Conservation (phyloP, 2,329 filamentous ascomycete species). For the Penicillium occitanis region DNA sequence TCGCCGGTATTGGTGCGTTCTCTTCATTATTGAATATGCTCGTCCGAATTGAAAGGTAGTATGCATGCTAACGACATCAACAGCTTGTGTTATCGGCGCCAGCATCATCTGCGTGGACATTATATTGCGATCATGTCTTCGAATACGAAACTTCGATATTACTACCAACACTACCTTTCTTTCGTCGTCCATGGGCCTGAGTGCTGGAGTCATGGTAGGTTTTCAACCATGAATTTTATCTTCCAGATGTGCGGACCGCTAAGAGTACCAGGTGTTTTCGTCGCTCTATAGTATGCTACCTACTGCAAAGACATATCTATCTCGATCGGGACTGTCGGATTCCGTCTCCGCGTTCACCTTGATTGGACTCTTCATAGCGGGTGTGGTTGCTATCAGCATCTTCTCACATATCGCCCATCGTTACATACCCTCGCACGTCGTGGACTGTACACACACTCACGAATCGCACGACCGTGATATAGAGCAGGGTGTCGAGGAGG, state of each 20-base stretch:
- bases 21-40: not conserved
- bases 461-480: slow-evolving; percentile 36
- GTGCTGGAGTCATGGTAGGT: slow-evolving; percentile 91
- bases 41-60: not conserved
- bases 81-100: slow-evolving; percentile 67
- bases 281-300: slow-evolving; percentile 91
- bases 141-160: slow-evolving; percentile 78
- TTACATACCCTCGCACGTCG: slow-evolving; percentile 51
- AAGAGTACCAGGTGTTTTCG: slow-evolving; percentile 70
- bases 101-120: slow-evolving; percentile 85
- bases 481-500: slow-evolving; percentile 32
- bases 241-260: not conserved
- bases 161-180: slow-evolving; percentile 77
- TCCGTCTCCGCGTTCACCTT: slow-evolving; percentile 59
- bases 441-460: slow-evolving; percentile 51
- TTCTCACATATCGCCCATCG: slow-evolving; percentile 48
- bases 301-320: slow-evolving; percentile 75
- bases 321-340: slow-evolving; percentile 65
- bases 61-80: not conserved
- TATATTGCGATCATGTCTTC: slow-evolving; percentile 65
- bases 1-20: slow-evolving; percentile 71
- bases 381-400: slow-evolving; percentile 48
- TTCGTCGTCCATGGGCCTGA: slow-evolving; percentile 83
- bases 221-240: not conserved
- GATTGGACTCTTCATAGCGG: slow-evolving; percentile 49